Conservation (phyloP, 176 grass and related monocot species). For the Carex cristatella region DNA sequence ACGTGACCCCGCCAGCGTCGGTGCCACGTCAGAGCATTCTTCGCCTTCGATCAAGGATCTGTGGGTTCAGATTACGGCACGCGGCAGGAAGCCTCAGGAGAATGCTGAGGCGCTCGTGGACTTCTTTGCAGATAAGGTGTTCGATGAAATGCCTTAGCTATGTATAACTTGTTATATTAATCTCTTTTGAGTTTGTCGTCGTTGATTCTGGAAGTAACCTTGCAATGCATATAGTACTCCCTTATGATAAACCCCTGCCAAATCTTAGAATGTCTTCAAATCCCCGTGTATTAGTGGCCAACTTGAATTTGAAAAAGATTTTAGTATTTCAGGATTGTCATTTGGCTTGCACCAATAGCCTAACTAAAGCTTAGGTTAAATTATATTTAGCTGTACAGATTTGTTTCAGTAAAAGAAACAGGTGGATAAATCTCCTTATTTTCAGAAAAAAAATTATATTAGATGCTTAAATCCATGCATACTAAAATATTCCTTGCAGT, state of each 20-base stretch:
- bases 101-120: conserved; percentile 56
- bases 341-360: neutral
- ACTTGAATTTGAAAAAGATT: neutral
- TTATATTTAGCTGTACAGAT: neutral
- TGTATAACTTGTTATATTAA: conserved; percentile 9
- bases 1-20: neutral
- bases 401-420: too few species aligned
- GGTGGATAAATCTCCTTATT: too few species aligned
- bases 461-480: neutral
- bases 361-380: neutral
- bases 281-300: neutral
- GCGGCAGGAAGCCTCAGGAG: conserved; percentile 34
- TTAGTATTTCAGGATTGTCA: neutral
- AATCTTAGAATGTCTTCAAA: neutral
- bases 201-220: neutral
- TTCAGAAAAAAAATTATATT: too few species aligned
- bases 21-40: conserved; percentile 18
- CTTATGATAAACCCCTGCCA: neutral
- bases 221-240: neutral
- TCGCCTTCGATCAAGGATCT: conserved; percentile 42
- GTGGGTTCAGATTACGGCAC: conserved; percentile 49
- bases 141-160: neutral
- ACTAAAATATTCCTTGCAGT: neutral
- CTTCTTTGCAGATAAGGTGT: conserved; percentile 69
- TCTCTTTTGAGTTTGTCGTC: neutral